Percentiles rank a stretch among this genome's conserved stretches.
phyloP scores from a whole-genome alignment of 2,329 filamentous ascomycete species.

The Clathrospora elynae region DNA sequence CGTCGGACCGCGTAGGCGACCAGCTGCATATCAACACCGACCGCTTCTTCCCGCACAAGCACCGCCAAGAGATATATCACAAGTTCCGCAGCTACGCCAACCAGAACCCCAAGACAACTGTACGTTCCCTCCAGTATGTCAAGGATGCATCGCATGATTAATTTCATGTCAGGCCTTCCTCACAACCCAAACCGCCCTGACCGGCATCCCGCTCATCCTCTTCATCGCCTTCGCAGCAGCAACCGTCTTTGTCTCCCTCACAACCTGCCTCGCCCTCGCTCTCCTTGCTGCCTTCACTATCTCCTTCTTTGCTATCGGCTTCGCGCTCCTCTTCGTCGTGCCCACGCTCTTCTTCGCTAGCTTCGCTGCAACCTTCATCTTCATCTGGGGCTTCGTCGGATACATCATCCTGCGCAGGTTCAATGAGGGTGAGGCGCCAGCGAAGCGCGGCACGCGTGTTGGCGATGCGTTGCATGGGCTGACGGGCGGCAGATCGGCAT shows the following conservation, averaged over 20 bases:
- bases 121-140: conserved; percentile 48
- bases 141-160: neutral
- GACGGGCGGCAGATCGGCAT: conserved; percentile 26
- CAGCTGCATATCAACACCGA: conserved; percentile 52
- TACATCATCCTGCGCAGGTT: conserved; percentile 55
- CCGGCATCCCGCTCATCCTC: conserved; percentile 68
- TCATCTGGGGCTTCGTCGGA: conserved; percentile 62
- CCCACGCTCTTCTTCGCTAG: conserved; percentile 71
- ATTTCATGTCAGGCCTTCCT: conserved; percentile 69
- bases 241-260: conserved; percentile 65
- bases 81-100: conserved; percentile 62
- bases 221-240: conserved; percentile 70
- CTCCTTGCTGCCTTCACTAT: conserved; percentile 62
- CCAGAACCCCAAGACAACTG: conserved; percentile 71
- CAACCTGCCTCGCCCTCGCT: conserved; percentile 62
- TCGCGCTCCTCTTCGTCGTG: conserved; percentile 70
- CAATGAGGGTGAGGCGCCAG: conserved; percentile 31
- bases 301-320: conserved; percentile 68
- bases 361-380: conserved; percentile 66
- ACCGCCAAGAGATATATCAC: conserved; percentile 62
- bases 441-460: conserved; percentile 23
- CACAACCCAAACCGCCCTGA: conserved; percentile 66
- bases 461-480: conserved; percentile 25
- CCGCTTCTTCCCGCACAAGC: conserved; percentile 63
- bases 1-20: conserved; percentile 21